Conservation (phyloP, 306 rosid species). For the Inga leiocalycina region DNA sequence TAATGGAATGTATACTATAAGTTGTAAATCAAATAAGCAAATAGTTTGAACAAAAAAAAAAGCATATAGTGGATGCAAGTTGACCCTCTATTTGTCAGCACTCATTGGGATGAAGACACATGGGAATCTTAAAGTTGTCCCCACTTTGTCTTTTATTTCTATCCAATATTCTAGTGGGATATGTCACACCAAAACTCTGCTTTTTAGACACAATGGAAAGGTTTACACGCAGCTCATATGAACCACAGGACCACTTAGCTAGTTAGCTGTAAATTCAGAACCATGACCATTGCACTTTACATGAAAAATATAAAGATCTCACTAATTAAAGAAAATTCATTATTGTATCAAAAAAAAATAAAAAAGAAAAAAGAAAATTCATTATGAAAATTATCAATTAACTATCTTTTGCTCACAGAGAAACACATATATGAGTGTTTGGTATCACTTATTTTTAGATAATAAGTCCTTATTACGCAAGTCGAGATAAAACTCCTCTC, state of each 20-base stretch:
- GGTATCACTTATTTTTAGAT: too few species aligned
- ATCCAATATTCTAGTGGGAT: slow-evolving; percentile 9
- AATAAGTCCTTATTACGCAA: too few species aligned
- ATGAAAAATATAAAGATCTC: neutral
- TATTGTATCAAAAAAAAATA: too few species aligned
- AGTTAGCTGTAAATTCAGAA: slow-evolving; percentile 9
- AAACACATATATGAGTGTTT: too few species aligned
- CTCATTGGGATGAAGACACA: neutral
- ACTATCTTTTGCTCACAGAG: neutral
- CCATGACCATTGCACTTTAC: neutral
- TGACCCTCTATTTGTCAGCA: slow-evolving; percentile 12
- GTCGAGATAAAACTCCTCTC: too few species aligned
- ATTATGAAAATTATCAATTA: neutral
- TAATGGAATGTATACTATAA: neutral
- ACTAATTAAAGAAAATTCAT: neutral
- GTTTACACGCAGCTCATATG: neutral
- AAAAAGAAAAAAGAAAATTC: neutral
- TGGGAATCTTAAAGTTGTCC: neutral
- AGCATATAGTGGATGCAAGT: neutral
- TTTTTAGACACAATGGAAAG: neutral
- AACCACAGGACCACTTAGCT: neutral
- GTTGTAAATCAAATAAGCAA: neutral
- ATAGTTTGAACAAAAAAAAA: neutral
- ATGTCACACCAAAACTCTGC: slow-evolving; percentile 6
- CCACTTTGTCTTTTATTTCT: neutral